A percentile compares a stretch with the other conserved stretches of the same genome.
Conservation (phyloP, 768 basidiomycete species). For the Collybia nuda region DNA sequence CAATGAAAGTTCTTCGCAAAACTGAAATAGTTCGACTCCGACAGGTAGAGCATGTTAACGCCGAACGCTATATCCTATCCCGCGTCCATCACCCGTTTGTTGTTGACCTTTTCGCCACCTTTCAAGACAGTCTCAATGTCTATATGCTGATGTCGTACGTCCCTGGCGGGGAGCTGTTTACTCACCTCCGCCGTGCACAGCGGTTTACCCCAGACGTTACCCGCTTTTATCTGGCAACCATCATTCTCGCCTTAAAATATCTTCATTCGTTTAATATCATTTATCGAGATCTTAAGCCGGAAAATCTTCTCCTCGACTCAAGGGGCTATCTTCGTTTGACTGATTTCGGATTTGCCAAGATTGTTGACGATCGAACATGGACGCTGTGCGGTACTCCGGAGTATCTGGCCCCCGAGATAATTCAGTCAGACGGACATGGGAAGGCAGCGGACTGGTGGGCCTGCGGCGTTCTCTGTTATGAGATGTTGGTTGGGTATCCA, state of each 20-base stretch:
- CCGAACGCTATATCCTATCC: constrained; percentile 91
- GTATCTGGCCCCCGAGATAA: constrained; percentile 98
- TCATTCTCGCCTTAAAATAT: constrained; percentile 92
- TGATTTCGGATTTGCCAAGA: constrained; percentile 98
- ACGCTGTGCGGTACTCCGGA: constrained; percentile 96
- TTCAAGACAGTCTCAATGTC: constrained; percentile 94
- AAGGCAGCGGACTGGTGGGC: constrained; percentile 99
- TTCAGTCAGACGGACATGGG: constrained; percentile 95
- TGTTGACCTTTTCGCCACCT: constrained; percentile 93
- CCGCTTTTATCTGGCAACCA: constrained; percentile 95
- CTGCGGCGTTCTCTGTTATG: constrained; percentile 93
- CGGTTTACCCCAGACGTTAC: constrained; percentile 97
- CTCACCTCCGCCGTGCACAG: constrained; percentile 90
- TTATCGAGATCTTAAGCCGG: constrained; percentile 97
- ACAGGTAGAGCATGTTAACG: constrained; percentile 97
- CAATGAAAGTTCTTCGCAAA: constrained; percentile 89
- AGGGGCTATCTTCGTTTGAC: constrained; percentile 93
- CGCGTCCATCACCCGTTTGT: constrained; percentile 93
- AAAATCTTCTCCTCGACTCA: constrained; percentile 94
- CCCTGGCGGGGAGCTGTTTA: constrained; percentile 97
- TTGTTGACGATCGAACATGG: constrained; percentile 97
- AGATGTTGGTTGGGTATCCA: constrained; percentile 98
- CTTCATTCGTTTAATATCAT: constrained; percentile 96
- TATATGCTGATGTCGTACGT: constrained; percentile 98
- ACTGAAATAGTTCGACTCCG: constrained; percentile 84